Evolutionary conservation across 2,329 filamentous ascomycete species (phyloP).

Genomic region (Fusarium sarcochroum): DNA sequence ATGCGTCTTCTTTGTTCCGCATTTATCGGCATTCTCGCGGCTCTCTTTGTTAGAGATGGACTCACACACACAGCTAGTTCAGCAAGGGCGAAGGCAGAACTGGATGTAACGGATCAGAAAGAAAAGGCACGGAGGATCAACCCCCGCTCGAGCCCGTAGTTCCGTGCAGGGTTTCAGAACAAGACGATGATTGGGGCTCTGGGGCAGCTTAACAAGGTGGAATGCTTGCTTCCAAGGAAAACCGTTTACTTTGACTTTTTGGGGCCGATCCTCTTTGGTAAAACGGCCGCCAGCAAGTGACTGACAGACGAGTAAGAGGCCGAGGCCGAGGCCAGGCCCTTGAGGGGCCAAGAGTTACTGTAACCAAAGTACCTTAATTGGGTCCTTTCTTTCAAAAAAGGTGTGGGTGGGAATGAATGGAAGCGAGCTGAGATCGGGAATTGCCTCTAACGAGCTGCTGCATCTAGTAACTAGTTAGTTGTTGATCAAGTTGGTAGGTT

Average conservation of each 20-base stretch:
- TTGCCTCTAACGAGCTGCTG: conserved; percentile 9
- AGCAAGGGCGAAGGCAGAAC: conserved; percentile 11
- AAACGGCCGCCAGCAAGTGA: conserved; percentile 17
- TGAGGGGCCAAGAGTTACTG: not conserved
- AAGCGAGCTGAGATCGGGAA: conserved; percentile 18
- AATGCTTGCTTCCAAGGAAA: conserved; percentile 24
- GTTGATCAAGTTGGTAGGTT: too few relatives aligned
- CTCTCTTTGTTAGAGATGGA: conserved; percentile 1
- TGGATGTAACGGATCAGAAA: conserved; percentile 20
- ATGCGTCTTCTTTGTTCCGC: conserved; percentile 9
- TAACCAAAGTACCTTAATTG: too few relatives aligned
- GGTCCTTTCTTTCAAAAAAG: conserved; percentile 3
- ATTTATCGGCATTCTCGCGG: not conserved
- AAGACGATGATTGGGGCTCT: conserved; percentile 23
- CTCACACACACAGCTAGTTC: not conserved
- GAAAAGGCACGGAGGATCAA: conserved; percentile 13
- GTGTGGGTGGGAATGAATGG: conserved; percentile 27
- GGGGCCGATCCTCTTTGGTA: conserved; percentile 10
- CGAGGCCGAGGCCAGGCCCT: not conserved
- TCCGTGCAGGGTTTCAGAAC: conserved; percentile 23
- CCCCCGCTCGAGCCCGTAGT: conserved; percentile 19
- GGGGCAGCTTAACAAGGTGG: conserved; percentile 14
- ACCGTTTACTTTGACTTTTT: conserved; percentile 23
- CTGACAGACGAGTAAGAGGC: not conserved
- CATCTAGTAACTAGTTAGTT: not conserved